Base-by-base conservation (phyloP, 257 asterid species). In the Plantago ovata region DNA sequence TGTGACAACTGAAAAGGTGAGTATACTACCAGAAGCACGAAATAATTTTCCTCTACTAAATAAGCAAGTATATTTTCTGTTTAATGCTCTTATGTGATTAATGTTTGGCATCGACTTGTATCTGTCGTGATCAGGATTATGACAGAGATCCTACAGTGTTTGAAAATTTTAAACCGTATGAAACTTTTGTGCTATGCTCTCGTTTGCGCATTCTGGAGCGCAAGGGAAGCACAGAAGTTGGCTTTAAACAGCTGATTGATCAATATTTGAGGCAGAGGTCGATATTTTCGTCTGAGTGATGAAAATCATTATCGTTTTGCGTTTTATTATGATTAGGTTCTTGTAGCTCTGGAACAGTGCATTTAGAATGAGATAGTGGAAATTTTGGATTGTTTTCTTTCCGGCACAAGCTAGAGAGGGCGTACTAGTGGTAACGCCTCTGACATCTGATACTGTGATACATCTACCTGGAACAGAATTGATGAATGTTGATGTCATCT, bases 1-100 rank as follows among this genome's bases (percentile, higher is more conserved):
- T 64, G 83, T 88, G 56, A 68, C 79, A 53, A 92, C 98, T 39
- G 98, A 92, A 77, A 92, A 92, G 95, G 97, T 92, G 48, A 67
- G 76, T 48, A 10, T 61, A 49, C 23, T 42, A 4, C 5, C n/a
- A 52, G 33, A 67, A 21, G 28, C 66, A 7, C 33, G 40, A 55
- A 32, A 11, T 22, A 50, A 1, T 14, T 32, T 58, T 55, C 45
- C 38, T 48, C 8, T 44, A 46, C 21, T 18, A 61, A 38, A 48
- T 42, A 15, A 22, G 9, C 21, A 15, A 11, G 9, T 0, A 22
- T 4, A 19, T 4, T 24, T 2, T n/a, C 12, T 32, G n/a, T 23
- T 15, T 57, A 7, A 38, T 38, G 19, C 50, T 6, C 13, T 32
- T n/a, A 58, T 58, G 67, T 55, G 33, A 8, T 33, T 53, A 19